Evolutionary conservation across 805 yeast species (phyloP), one percentile per base, ranked within the genome.

Genomic region (Wickerhamiella sergipiensis): DNA sequence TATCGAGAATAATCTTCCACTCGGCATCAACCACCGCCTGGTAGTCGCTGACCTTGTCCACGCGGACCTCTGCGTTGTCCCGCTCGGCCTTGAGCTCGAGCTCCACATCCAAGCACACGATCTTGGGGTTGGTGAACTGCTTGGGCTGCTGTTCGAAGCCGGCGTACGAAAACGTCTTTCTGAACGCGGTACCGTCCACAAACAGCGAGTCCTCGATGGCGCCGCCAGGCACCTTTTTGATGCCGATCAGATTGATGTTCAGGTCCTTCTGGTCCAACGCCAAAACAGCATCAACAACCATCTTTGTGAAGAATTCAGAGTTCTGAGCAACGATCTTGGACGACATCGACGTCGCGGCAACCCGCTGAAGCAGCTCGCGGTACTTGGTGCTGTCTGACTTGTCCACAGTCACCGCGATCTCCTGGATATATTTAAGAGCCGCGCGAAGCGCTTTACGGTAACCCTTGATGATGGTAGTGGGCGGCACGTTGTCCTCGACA

Each of bases 131-230:
- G 18, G 61, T 61, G 65, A 92, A 87, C 49, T 66, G 69, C 68
- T 92, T 92, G 48, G 98, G 98, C 69, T 92, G 98, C 72, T 92
- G 98, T 69, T 92, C 98, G 66, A 92, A 92, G 2, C 98, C 98
- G 46, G 98, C 98, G 62, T 92, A 92, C 23, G 97, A 83, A 62
- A 92, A 92, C 0, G 98, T 89, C 72, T 92, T 92, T 64, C 92
- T 87, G 70, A 92, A 92, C 2, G 97, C 98, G 54, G 92, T 97
- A 64, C 98, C 98, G 59, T 85, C 78, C 49, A 92, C 78, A 59
- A 88, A 85, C 55, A 80, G 64, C 10, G 97, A 84, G 61, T 92
- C 97, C 65, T 90, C 96, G 80, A 92, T 83, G 47, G 89, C 85
- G 53, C 98, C 98, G 60, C 98, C 98, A 10, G 95, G 79, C 50